phyloP scores from a whole-genome alignment of 129 eudicot species.

The carrot (Daucus carota) region DH1_v3.0 NC_030381.2:7318001-7318500 shows the following conservation, averaged over 20 bases:
- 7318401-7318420: slow-evolving; percentile 46
- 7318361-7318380: slow-evolving; percentile 65
- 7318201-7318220: slow-evolving; percentile 79
- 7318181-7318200: slow-evolving; percentile 77
- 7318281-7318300: slow-evolving; percentile 68
- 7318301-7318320: slow-evolving; percentile 82
- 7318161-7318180: slow-evolving; percentile 67
- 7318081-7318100: slow-evolving; percentile 37
- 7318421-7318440: slow-evolving; percentile 60
- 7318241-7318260: slow-evolving; percentile 86
- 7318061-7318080: slow-evolving; percentile 74
- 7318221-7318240: slow-evolving; percentile 73
- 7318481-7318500: slow-evolving; percentile 52
- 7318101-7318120: slow-evolving; percentile 44
- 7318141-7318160: slow-evolving; percentile 57
- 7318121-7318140: slow-evolving; percentile 46
- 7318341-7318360: slow-evolving; percentile 54
- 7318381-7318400: slow-evolving; percentile 44
- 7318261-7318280: slow-evolving; percentile 84
- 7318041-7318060: slow-evolving; percentile 39
- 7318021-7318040: slow-evolving; percentile 15
- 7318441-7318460: slow-evolving; percentile 68
- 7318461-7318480: slow-evolving; percentile 47
- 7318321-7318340: slow-evolving; percentile 58
- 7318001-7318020: slow-evolving; percentile 60